Evolutionary conservation across 2,329 filamentous ascomycete genomes (phyloP).

Genomic region (Pseudogymnoascus sp.): DNA sequence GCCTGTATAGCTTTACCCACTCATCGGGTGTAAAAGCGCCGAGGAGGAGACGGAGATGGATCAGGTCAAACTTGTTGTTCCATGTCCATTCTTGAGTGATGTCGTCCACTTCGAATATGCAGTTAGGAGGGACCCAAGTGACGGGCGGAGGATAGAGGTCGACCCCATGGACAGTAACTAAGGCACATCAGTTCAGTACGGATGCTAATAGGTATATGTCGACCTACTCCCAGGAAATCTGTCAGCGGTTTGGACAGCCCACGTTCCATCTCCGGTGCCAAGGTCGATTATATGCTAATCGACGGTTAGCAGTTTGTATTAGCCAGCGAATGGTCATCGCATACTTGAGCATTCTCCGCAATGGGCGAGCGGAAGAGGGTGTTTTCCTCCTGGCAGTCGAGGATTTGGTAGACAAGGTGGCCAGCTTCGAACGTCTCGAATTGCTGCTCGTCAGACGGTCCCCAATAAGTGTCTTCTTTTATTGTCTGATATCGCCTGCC

Average conservation of each 20-base stretch:
- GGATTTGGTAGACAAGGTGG: slow-evolving; percentile 19
- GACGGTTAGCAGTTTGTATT: neutral
- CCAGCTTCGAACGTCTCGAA: slow-evolving; percentile 23
- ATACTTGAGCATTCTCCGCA: slow-evolving; percentile 6
- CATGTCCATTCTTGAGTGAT: slow-evolving; percentile 36
- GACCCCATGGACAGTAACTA: slow-evolving; percentile 20
- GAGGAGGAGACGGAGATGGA: slow-evolving; percentile 23
- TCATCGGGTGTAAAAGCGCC: slow-evolving; percentile 18
- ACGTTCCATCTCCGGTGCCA: slow-evolving; percentile 22
- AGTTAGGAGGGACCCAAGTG: slow-evolving; percentile 23
- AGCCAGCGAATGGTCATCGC: neutral
- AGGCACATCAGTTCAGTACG: neutral
- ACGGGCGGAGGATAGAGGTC: slow-evolving; percentile 20
- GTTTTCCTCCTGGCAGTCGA: slow-evolving; percentile 19
- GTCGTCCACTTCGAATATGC: slow-evolving; percentile 23
- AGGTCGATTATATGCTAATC: slow-evolving; percentile 20
- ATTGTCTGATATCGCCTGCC: slow-evolving; percentile 24
- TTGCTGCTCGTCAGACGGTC: slow-evolving; percentile 19
- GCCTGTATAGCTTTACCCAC: slow-evolving; percentile 16
- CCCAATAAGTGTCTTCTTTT: slow-evolving; percentile 17
- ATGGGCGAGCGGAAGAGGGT: slow-evolving; percentile 19
- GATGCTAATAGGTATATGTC: neutral
- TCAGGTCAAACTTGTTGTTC: slow-evolving; percentile 41
- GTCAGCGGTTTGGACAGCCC: slow-evolving; percentile 22
- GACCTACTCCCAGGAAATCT: slow-evolving; percentile 12